A percentile compares a stretch with the other conserved stretches of the same genome.
Evolutionary conservation across 2,329 filamentous ascomycete genomes (phyloP).

Genomic region (Cytospora piceicola): DNA sequence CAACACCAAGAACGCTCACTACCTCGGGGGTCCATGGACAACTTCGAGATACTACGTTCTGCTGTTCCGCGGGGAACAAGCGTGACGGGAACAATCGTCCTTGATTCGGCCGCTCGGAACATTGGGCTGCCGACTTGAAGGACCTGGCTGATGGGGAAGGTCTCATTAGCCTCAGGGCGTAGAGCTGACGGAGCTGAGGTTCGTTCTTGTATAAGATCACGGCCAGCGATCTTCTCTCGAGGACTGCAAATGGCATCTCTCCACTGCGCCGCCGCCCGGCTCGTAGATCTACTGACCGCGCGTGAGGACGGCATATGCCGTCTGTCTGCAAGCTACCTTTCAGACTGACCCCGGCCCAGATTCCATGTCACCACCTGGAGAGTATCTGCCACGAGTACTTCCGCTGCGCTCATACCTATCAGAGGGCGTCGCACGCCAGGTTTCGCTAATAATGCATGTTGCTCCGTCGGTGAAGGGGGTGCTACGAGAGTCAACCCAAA

Average conservation of each 20-base stretch:
- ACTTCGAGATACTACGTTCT: background rate
- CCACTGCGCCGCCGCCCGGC: too few relatives aligned
- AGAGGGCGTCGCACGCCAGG: too few relatives aligned
- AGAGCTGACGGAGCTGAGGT: background rate
- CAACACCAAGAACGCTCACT: conserved; percentile 5
- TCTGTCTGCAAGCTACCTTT: too few relatives aligned
- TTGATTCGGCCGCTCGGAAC: background rate
- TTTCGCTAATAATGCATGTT: background rate
- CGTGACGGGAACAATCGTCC: background rate
- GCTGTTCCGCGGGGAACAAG: background rate
- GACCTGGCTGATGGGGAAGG: background rate
- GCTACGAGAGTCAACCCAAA: background rate
- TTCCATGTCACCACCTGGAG: background rate
- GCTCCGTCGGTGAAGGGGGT: background rate
- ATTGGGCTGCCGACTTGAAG: background rate
- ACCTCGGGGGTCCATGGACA: background rate
- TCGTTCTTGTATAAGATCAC: background rate
- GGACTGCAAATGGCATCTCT: background rate
- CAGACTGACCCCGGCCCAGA: too few relatives aligned
- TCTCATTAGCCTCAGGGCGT: background rate
- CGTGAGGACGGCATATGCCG: background rate
- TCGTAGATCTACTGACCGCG: background rate
- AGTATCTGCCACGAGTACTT: background rate
- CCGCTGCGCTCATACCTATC: too few relatives aligned
- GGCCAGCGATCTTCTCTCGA: background rate